Evolutionary conservation across 805 yeast genomes (phyloP).

Genomic region (Cyberlindnera galapagoensis): DNA sequence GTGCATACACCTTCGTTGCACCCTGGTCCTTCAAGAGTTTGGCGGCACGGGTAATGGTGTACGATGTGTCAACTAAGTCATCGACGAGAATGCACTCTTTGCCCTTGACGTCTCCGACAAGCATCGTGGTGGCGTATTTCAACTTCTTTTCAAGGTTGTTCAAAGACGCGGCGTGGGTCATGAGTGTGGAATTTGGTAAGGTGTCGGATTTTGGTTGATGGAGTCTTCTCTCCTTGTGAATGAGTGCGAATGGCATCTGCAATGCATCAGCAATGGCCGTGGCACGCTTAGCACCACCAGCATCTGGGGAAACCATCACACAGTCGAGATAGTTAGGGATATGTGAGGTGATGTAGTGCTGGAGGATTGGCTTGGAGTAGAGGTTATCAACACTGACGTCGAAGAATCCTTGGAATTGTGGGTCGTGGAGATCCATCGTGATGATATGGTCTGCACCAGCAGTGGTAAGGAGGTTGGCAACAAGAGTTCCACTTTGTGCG

Average conservation of each 20-base stretch:
- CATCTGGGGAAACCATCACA: conserved; percentile 95
- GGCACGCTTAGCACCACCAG: conserved; percentile 98
- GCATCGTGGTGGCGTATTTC: conserved; percentile 77
- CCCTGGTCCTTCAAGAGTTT: conserved; percentile 89
- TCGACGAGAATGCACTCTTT: conserved; percentile 87
- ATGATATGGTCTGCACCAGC: conserved; percentile 97
- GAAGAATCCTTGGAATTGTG: conserved; percentile 97
- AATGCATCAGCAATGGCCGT: conserved; percentile 88
- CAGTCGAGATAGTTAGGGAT: conserved; percentile 79
- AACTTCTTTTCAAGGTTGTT: conserved; percentile 14
- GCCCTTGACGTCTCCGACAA: conserved; percentile 90
- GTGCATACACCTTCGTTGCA: conserved; percentile 76
- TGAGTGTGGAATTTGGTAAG: conserved; percentile 13
- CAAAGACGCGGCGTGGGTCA: conserved; percentile 12
- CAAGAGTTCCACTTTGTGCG: conserved; percentile 88
- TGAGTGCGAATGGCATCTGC: conserved; percentile 85
- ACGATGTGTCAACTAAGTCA: conserved; percentile 90
- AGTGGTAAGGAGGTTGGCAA: conserved; percentile 79
- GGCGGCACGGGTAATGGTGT: conserved; percentile 90
- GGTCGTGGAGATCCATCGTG: conserved; percentile 97
- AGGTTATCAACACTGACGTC: conserved; percentile 94
- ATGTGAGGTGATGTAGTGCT: conserved; percentile 70
- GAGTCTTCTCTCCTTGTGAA: conserved; percentile 85
- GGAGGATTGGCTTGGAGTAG: conserved; percentile 81
- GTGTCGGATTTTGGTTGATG: conserved; percentile 27